Evolutionary conservation across 805 yeast genomes (phyloP), one percentile per base, ranked within the genome.

Genomic region (Candida sanyiensis): DNA sequence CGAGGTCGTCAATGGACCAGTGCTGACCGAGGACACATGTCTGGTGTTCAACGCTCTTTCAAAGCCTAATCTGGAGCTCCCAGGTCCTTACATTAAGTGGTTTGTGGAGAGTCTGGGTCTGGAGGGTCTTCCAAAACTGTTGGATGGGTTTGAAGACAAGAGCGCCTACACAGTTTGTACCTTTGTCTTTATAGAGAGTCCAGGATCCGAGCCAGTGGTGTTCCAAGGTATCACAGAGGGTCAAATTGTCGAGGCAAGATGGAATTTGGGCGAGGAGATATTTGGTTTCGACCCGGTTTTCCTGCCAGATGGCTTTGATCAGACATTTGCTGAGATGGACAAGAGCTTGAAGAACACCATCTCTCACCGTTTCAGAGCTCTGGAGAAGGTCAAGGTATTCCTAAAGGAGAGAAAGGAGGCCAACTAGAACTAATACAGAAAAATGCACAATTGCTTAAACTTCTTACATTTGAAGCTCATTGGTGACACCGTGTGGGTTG

Each of bases 21-120:
- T 87, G 0, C 69, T 93, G 41, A 96, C 89, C 3, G 99, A 93
- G 57, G 99, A 93, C 54, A 93, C 98, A 0, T 89, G 95, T 36
- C 72, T 93, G 28, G 85, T 83, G 4, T 93, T 83, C 61, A 73
- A 73, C 35, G 96, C 95, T 2, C 70, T 82, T 55, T 79, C 83
- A 37, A 82, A 79, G 12, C 56, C 57, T 12, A 45, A 47, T 11
- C 22, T 52, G 15, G 69, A 71, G 45, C 71, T 93, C 35, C 99
- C 99, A 4, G 99, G 99, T 18, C 97, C 97, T 1, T 86, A 87
- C 49, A 75, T 79, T 62, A 90, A 90, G 61, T 90, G 98, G 98
- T 93, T 93, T 62, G 72, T 86, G 32, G 67, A 78, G 46, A 62
- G 74, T 11, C 59, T 89, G 48, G 97, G 97, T 0, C 70, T 84